Base-by-base conservation (phyloP, 106 monocot species). In the Ottelia alismoides region DNA sequence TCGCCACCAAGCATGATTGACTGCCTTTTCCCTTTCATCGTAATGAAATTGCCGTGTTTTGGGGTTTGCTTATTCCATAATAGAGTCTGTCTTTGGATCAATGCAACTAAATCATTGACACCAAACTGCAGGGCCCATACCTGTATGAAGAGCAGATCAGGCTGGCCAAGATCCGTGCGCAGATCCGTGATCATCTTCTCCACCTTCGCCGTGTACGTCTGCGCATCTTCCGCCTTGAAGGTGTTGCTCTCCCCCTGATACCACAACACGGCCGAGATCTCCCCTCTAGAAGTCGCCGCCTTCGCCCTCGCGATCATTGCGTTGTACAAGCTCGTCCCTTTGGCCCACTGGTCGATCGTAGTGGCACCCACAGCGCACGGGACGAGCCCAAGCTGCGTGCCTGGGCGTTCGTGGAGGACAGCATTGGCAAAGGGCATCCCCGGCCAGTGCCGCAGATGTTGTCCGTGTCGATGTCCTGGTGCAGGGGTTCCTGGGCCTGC, bases 161-260 rank as follows among this genome's bases (percentile, higher is more conserved):
- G 83, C 7, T 68, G 44, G 0, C 17, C 47, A 47, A 83, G 70
- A 70, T 83, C 83, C 9, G 29, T 3, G 47, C 83, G 61, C 25
- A 83, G 24, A 50, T 83, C 68, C 35, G 1, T 29, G 19, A 83
- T 47, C 52, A 83, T 47, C 10, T 29, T 45, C 75, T 75, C 68
- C 71, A 83, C 65, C 48, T 55, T 67, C 21, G n/a, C 45, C 20
- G 26, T 48, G 28, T 83, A 78, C 4, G 59, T 40, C 57, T 60
- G 57, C 10, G 83, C 83, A n/a, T 78, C 68, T 35, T 2, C 56
- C 18, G 27, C 23, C 19, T 21, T 16, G 2, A 56, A 26, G 14
- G 83, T 75, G 22, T 83, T 78, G 53, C 78, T 83, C 74, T 83
- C 83, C 46, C 83, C 83, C 31, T 83, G 83, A 31, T 71, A 83